phyloP scores from a whole-genome alignment of 1,284 basidiomycete genomes.

The Gymnopus androsaceus region DNA sequence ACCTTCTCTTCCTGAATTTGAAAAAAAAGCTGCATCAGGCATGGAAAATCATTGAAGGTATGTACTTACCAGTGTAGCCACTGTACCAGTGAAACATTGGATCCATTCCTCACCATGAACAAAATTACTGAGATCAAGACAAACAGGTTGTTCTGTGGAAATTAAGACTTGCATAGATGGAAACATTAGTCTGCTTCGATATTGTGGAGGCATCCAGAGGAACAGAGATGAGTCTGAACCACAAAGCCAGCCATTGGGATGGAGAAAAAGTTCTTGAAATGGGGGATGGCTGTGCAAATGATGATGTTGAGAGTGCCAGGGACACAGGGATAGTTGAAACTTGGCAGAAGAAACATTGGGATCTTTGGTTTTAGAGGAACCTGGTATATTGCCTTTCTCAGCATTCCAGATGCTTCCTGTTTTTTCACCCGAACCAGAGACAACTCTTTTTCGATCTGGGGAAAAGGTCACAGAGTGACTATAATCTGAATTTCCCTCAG shows the following conservation, averaged over 20 bases:
- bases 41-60: too few species aligned
- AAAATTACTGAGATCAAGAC: background rate
- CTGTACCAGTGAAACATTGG: too few species aligned
- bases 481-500: background rate
- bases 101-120: background rate
- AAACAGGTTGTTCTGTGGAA: background rate
- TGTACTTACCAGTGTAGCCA: too few species aligned
- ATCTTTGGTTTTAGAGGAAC: background rate
- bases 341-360: background rate
- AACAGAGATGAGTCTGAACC: background rate
- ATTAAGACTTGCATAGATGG: background rate
- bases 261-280: background rate
- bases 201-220: background rate
- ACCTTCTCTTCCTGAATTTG: too few species aligned
- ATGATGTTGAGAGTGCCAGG: background rate
- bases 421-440: background rate
- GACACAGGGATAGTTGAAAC: background rate
- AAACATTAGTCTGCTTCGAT: background rate
- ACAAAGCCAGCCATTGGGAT: background rate
- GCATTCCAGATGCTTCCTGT: background rate
- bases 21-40: too few species aligned
- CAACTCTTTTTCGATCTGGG: background rate
- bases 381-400: background rate
- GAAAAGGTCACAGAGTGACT: background rate
- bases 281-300: background rate